Evolutionary conservation across 2,329 filamentous ascomycete genomes (phyloP).

Genomic region (Keithomyces neogunnii): DNA sequence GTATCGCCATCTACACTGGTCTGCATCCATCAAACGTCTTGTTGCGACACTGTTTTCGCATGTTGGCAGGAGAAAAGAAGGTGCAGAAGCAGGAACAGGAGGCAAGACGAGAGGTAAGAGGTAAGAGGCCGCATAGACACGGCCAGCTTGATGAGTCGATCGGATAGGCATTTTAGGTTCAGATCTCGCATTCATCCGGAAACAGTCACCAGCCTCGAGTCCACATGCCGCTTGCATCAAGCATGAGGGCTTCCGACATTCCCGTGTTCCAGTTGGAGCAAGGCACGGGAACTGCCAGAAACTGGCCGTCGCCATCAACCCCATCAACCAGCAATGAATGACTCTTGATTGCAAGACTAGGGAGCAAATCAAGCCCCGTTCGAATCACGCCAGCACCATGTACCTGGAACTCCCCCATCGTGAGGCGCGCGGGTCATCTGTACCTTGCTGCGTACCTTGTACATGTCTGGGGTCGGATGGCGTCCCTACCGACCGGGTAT

Average conservation of each 20-base stretch:
- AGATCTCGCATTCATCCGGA: background rate
- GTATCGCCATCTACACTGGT: too few relatives aligned
- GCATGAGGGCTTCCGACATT: background rate
- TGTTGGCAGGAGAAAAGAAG: too few relatives aligned
- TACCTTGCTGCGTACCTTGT: conserved; percentile 22
- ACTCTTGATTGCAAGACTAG: background rate
- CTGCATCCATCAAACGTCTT: too few relatives aligned
- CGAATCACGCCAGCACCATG: conserved; percentile 16
- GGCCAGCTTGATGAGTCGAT: too few relatives aligned
- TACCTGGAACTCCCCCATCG: conserved; percentile 24
- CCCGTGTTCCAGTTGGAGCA: background rate
- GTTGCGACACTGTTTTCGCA: too few relatives aligned
- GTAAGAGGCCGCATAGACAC: too few relatives aligned
- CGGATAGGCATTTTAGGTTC: too few relatives aligned
- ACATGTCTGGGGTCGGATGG: background rate
- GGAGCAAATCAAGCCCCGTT: background rate
- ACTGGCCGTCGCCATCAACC: background rate
- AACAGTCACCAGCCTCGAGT: background rate
- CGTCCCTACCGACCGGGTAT: too few relatives aligned
- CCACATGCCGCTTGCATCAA: background rate
- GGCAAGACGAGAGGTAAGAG: too few relatives aligned
- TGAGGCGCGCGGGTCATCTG: conserved; percentile 27
- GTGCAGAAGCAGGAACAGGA: too few relatives aligned
- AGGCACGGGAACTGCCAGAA: background rate
- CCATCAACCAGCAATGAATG: background rate